Evolutionary conservation across 75 land plant species (phyloP).

Genomic region (Sequoia sempervirens): DNA sequence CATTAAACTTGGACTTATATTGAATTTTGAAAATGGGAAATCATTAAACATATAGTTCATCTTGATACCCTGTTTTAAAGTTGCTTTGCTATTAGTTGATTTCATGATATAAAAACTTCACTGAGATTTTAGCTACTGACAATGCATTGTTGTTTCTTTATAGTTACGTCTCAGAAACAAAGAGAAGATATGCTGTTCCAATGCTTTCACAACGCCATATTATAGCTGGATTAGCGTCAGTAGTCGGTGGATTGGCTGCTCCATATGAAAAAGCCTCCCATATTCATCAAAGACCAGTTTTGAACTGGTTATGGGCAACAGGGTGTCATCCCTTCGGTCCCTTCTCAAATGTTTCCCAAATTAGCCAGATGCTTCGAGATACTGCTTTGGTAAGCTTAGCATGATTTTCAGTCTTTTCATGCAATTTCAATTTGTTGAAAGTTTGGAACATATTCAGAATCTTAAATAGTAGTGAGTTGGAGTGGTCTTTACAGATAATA

Average conservation of each 20-base stretch:
- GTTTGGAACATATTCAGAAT: not conserved
- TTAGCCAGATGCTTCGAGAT: conserved; percentile 90
- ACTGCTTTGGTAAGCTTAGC: conserved; percentile 75
- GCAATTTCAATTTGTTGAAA: not conserved
- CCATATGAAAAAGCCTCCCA: conserved; percentile 95
- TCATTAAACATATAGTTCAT: not conserved
- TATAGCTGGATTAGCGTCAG: conserved; percentile 90
- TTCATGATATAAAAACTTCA: not conserved
- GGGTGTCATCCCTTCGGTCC: conserved; percentile 99
- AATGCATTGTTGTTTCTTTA: not conserved
- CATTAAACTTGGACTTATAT: not conserved
- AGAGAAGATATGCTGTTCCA: conserved; percentile 67
- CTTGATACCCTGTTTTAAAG: not conserved
- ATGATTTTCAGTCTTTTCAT: not conserved
- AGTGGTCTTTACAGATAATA: not conserved
- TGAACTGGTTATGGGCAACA: conserved; percentile 97
- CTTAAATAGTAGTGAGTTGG: not conserved
- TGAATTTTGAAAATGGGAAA: not conserved
- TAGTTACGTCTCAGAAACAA: conserved; percentile 94
- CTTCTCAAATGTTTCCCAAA: conserved; percentile 81
- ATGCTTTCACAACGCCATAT: conserved; percentile 85
- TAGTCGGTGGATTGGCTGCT: conserved; percentile 87
- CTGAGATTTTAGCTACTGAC: not conserved
- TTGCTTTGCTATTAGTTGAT: not conserved
- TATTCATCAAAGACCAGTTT: conserved; percentile 83